phyloP scores from a whole-genome alignment of 768 basidiomycete species.

The Termitomyces sp. region DNA sequence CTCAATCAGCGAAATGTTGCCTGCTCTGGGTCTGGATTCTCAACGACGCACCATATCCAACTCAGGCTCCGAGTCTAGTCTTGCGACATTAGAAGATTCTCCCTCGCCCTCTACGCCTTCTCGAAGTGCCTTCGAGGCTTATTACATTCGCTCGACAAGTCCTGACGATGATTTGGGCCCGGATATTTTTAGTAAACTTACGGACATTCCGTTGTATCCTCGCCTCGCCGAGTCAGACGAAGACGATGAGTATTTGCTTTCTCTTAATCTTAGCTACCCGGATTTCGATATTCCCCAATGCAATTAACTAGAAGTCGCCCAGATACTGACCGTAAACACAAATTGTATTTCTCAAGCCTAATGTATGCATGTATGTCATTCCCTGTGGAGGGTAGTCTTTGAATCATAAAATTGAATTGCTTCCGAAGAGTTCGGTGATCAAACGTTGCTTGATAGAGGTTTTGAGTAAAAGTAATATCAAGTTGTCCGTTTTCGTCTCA shows the following conservation, averaged over 20 bases:
- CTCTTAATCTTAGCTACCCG: conserved; percentile 14
- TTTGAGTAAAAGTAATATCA: neutral
- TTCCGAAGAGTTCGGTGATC: conserved; percentile 4
- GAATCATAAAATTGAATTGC: neutral
- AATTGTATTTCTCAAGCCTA: neutral
- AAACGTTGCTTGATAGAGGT: neutral
- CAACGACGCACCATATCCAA: conserved; percentile 1
- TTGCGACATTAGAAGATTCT: conserved; percentile 11
- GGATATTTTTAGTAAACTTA: conserved; percentile 6
- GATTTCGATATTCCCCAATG: neutral
- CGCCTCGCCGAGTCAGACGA: conserved; percentile 8
- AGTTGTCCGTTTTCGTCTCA: neutral
- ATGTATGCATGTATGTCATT: neutral
- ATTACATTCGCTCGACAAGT: conserved; percentile 11
- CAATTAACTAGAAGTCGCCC: neutral
- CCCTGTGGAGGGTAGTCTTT: no score
- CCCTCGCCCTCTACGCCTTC: conserved; percentile 11
- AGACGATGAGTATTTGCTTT: conserved; percentile 12
- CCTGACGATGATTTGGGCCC: conserved; percentile 2
- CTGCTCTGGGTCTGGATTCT: neutral
- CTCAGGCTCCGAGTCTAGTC: conserved; percentile 5
- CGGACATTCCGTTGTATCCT: conserved; percentile 8
- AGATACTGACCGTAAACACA: neutral
- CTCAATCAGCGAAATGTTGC: neutral
- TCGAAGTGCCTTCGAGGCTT: neutral